A percentile compares a stretch with the other conserved stretches of the same genome.
Conservation (phyloP, 2,329 filamentous ascomycete species). For the Chrysoporthe cubensis region DNA sequence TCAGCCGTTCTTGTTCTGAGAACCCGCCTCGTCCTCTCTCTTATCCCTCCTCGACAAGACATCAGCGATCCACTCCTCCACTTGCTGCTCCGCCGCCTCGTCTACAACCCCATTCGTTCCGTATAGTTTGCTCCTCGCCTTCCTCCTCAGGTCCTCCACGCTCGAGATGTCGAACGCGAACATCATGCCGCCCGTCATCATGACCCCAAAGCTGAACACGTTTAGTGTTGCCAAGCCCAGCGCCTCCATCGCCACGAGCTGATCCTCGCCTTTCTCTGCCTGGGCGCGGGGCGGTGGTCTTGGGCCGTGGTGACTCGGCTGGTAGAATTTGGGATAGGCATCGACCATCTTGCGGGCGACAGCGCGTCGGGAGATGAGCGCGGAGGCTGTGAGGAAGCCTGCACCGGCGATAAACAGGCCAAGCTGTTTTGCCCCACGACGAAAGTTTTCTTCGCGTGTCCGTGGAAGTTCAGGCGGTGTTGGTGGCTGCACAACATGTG, state of each 20-base stretch:
- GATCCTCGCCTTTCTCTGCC: constrained; percentile 57
- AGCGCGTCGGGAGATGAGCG: constrained; percentile 72
- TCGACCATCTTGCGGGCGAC: constrained; percentile 65
- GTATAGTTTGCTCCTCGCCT: constrained; percentile 49
- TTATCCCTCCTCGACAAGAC: constrained; percentile 62
- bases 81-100: constrained; percentile 60
- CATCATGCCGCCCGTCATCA: constrained; percentile 72
- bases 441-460: constrained; percentile 32
- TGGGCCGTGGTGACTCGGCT: constrained; percentile 54
- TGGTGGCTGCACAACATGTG: not conserved
- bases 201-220: constrained; percentile 74
- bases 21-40: constrained; percentile 38
- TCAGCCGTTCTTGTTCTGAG: constrained; percentile 35
- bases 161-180: constrained; percentile 79
- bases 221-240: constrained; percentile 87
- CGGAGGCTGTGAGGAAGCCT: constrained; percentile 73
- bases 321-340: constrained; percentile 72
- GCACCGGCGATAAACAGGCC: constrained; percentile 75
- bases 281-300: constrained; percentile 33
- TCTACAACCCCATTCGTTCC: constrained; percentile 41
- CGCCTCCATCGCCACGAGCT: constrained; percentile 78
- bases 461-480: constrained; percentile 7
- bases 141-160: constrained; percentile 64
- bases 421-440: constrained; percentile 63
- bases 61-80: constrained; percentile 65